Evolutionary conservation across 768 basidiomycete species (phyloP), one percentile per base, ranked within the genome.

Genomic region (Amanita subjunquillea): DNA sequence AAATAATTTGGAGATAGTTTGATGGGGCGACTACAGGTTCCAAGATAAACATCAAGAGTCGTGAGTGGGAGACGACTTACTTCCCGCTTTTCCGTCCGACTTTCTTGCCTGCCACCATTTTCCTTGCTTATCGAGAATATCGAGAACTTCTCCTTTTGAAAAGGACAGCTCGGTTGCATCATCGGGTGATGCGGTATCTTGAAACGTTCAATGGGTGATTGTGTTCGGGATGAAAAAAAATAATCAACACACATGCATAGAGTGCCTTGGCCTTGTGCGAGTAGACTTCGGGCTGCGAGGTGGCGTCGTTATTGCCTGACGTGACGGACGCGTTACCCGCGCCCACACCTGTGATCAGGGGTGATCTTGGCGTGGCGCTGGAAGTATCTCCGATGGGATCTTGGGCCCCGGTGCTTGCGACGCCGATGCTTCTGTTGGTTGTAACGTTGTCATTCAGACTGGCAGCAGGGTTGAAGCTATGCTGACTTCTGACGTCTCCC

Each of bases 141-240:
- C 92, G 56, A 98, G 78, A 38, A 91, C 73, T 62, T 97, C 95
- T 50, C 92, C 91, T 66, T 97, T 97, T 48, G 71, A 62, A 67
- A 99, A 97, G 45, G 90, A 89, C 38, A 99, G 87, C 69, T 99
- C 96, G 63, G 90, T 96, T 10, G 94, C 90, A 66, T 99, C 96
- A 54, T 97, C 94, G 27, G 87, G 73, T 2, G 88, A 91, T n/a
- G 93, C 95, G 46, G 79, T 80, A 71, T 99, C 95, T 98, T 39
- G 37, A 57, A 58, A 46, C 15, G 37, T 50, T 57, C 69, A 25
- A 65, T 60, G 56, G 59, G 39, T 55, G 20, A 45, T 53, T 41
- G 54, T 55, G 52, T 37, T 49, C 49, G 50, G 58, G 44, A 48
- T 22, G 3, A 40, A 27, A 51, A 54, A 57, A 20, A n/a, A 17